Conservation (phyloP, 345 rosid genomes). For the Salix suchowensis region DNA sequence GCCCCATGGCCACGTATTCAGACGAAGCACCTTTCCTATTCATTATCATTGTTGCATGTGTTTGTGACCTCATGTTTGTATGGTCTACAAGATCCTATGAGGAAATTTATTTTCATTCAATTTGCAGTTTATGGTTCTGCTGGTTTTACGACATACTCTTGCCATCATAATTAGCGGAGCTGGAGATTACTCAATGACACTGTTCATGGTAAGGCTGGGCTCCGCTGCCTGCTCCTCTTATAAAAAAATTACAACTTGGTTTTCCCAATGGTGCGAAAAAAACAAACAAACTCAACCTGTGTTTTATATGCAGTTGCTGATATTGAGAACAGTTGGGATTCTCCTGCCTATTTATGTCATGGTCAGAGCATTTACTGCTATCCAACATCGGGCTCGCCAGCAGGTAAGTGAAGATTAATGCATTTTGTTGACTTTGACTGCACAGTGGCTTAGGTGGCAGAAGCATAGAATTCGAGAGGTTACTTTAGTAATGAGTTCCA, state of each 20-base stretch:
- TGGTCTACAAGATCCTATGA: not conserved
- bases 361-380: conserved; percentile 42
- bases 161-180: conserved; percentile 52
- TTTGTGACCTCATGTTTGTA: not conserved
- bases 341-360: conserved; percentile 57
- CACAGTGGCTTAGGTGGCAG: not conserved
- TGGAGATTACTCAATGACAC: conserved; percentile 50
- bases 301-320: conserved; percentile 41
- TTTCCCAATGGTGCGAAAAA: not conserved
- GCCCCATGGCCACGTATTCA: not conserved
- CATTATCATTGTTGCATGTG: not conserved
- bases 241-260: not conserved
- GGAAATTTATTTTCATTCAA: not conserved
- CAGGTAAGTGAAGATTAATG: conserved; percentile 24
- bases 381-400: conserved; percentile 44
- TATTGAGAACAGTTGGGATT: conserved; percentile 57
- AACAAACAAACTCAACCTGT: not conserved
- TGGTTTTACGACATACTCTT: conserved; percentile 66
- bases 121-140: conserved; percentile 63
- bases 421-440: not conserved
- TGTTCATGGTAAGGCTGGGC: conserved; percentile 46
- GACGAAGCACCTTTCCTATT: not conserved
- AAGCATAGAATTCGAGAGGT: not conserved
- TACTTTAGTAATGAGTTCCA: not conserved
- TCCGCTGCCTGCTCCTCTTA: not conserved